Conservation (phyloP, 2,329 filamentous ascomycete genomes). For the Cytospora leucostoma region DNA sequence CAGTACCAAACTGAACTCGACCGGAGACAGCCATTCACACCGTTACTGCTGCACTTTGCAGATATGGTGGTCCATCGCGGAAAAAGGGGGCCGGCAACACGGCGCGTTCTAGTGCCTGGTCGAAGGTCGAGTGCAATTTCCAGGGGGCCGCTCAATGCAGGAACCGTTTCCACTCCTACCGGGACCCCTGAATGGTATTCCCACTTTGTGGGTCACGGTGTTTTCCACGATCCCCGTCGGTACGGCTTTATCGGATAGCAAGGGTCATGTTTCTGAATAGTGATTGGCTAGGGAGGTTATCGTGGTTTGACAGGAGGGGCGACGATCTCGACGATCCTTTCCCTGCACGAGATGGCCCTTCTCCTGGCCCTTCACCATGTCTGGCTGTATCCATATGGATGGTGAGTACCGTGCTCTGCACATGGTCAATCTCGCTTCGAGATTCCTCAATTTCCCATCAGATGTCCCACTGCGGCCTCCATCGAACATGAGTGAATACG, state of each 20-base stretch:
- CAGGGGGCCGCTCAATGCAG: constrained; percentile 21
- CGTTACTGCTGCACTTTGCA: too few species aligned
- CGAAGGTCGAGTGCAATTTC: background rate
- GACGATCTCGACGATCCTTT: background rate
- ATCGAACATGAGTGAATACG: background rate
- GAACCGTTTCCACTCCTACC: constrained; percentile 18
- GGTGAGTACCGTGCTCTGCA: background rate
- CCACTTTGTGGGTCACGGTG: constrained; percentile 1
- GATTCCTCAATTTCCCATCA: background rate
- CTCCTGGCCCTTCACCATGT: background rate
- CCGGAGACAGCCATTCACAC: constrained; percentile 14
- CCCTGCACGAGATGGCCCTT: too few species aligned
- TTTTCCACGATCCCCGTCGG: background rate
- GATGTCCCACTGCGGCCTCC: too few species aligned
- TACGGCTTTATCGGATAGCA: background rate
- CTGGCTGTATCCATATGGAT: background rate
- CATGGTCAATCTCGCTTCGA: background rate
- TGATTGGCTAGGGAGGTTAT: background rate
- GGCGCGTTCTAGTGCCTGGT: background rate
- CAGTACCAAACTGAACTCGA: background rate
- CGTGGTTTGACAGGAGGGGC: background rate
- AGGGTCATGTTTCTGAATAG: background rate
- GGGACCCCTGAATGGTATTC: constrained; percentile 11
- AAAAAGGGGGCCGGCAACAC: constrained; percentile 17
- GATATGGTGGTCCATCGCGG: constrained; percentile 7